Conservation (phyloP, 768 basidiomycete species). For the Mycena olivaceomarginata region DNA sequence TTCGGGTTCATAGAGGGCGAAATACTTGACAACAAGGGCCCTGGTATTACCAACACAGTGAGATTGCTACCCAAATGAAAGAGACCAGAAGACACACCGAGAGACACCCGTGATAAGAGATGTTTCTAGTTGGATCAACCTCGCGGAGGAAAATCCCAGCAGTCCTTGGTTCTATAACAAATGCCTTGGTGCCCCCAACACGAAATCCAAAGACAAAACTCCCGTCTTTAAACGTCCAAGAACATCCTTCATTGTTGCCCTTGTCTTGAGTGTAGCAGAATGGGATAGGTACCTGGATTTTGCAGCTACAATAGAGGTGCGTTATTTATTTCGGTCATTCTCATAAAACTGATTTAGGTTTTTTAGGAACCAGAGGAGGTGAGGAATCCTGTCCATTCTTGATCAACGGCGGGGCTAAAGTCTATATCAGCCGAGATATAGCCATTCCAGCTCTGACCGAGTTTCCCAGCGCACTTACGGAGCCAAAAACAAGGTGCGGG, state of each 20-base stretch:
- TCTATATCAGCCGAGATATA: too few species aligned
- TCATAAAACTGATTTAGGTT: neutral
- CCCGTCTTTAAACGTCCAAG: constrained; percentile 13
- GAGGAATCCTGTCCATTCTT: too few species aligned
- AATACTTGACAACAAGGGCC: constrained; percentile 12
- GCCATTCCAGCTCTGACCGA: neutral
- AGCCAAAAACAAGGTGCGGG: neutral
- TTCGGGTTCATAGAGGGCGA: constrained; percentile 34
- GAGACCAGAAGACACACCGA: constrained; percentile 32
- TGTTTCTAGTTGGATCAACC: constrained; percentile 5
- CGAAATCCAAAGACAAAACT: neutral
- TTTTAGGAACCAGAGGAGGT: too few species aligned
- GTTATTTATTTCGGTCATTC: neutral
- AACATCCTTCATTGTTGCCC: constrained; percentile 3
- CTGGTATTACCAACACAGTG: neutral
- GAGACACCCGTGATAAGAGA: constrained; percentile 43
- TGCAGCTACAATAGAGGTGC: neutral
- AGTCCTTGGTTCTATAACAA: constrained; percentile 10
- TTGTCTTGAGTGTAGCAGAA: neutral
- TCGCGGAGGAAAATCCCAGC: neutral
- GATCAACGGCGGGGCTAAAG: too few species aligned
- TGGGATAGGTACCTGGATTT: constrained; percentile 19
- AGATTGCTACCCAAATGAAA: neutral
- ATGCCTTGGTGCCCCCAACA: neutral
- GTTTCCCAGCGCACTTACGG: neutral